These are phyloP conservation scores for Ophiostoma australiae DNA, from an alignment of 2,329 filamentous ascomycete species.

Conservation along the genomic window DNA sequence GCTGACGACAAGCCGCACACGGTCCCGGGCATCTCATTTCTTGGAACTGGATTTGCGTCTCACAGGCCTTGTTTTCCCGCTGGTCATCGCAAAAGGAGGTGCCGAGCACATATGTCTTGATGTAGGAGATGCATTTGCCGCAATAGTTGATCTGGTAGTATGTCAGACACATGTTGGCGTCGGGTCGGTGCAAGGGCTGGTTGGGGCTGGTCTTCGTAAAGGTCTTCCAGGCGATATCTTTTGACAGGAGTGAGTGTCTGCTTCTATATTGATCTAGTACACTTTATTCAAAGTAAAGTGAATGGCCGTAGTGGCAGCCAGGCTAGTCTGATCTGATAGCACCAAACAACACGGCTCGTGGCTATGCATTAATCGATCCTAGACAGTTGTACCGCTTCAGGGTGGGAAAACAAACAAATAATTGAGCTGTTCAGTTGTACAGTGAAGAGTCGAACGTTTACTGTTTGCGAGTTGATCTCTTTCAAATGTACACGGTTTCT, in stretches of 20 bases:
- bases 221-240: too few species aligned
- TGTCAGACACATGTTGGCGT: slow-evolving; percentile 18
- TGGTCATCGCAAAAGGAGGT: slow-evolving; percentile 14
- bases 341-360: not conserved
- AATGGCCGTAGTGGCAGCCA: not conserved
- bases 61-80: slow-evolving; percentile 9
- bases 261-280: not conserved
- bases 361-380: not conserved
- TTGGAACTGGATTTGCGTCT: slow-evolving; percentile 3
- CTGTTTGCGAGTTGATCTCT: too few species aligned
- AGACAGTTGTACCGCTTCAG: not conserved
- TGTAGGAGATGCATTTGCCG: slow-evolving; percentile 13
- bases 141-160: slow-evolving; percentile 18
- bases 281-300: not conserved
- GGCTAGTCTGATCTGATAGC: not conserved
- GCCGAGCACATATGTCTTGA: slow-evolving; percentile 10
- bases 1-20: slow-evolving; percentile 12
- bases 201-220: not conserved
- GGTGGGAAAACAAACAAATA: too few species aligned
- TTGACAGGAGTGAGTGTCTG: not conserved
- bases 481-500: too few species aligned
- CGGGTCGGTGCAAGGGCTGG: not conserved
- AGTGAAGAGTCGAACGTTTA: too few species aligned
- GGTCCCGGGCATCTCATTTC: slow-evolving; percentile 11
- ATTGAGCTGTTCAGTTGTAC: too few species aligned